Conservation (phyloP, 805 yeast species). For the Isabelozyma gotoi region DNA sequence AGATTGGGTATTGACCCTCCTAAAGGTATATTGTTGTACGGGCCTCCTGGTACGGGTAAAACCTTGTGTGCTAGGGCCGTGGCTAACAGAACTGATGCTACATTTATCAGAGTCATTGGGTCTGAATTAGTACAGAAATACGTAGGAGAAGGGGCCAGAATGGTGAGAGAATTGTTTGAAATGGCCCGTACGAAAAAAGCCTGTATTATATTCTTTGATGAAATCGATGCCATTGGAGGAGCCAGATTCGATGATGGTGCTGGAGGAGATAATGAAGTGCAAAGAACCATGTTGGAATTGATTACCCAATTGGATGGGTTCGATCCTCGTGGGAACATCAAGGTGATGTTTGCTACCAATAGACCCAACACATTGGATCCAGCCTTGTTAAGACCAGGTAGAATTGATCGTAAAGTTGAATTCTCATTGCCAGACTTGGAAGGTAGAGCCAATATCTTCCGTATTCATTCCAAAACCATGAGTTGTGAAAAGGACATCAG, state of each 20-base stretch:
- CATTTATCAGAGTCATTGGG: conserved; percentile 96
- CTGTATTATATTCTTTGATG: conserved; percentile 96
- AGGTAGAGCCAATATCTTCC: conserved; percentile 96
- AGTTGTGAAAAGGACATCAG: conserved; percentile 95
- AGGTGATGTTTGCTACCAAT: conserved; percentile 99
- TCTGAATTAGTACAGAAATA: conserved; percentile 97
- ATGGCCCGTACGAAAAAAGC: conserved; percentile 99
- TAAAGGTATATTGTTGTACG: conserved; percentile 92
- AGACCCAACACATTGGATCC: conserved; percentile 98
- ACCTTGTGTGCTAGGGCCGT: conserved; percentile 98
- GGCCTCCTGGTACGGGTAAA: conserved; percentile 99
- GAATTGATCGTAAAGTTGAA: conserved; percentile 98
- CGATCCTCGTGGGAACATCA: conserved; percentile 97
- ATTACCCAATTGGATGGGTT: conserved; percentile 98
- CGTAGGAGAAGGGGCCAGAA: conserved; percentile 99
- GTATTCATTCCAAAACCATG: conserved; percentile 97
- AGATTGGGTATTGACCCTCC: conserved; percentile 98
- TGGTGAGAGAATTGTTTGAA: conserved; percentile 98
- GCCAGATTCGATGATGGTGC: conserved; percentile 99
- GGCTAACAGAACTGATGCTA: conserved; percentile 98
- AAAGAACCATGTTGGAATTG: conserved; percentile 97
- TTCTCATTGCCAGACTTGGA: conserved; percentile 95
- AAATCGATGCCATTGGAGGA: conserved; percentile 98
- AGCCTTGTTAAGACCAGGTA: conserved; percentile 95
- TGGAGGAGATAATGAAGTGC: conserved; percentile 99